Evolutionary conservation across 257 asterid species (phyloP), one percentile per base, ranked within the genome.

Genomic region (Solanum chilense): DNA sequence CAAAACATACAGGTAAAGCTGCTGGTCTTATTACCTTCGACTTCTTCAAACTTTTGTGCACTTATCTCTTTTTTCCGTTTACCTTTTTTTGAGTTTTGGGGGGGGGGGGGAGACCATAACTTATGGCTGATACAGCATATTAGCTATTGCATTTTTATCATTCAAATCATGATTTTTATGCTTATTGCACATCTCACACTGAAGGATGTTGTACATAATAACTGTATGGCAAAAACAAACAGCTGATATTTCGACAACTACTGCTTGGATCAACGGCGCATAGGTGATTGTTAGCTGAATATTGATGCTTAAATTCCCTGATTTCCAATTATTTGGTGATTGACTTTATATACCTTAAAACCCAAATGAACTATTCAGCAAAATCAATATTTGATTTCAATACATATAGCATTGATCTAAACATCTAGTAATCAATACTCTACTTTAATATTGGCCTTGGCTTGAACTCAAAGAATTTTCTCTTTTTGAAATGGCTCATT

Each of bases 1-100:
- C 95, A n/a, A 89, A 88, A 82, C 97, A 94, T 89, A 94, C 97
- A 39, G 97, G 97, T 94, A 44, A 82, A 31, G 33, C 56, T 25
- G n/a, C 44, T 64, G 27, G 31, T 47, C 78, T 68, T 82, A 29
- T 29, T 80, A 9, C 68, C 44, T 80, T 80, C 1, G 25, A 47
- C 64, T 27, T 80, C 68, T 78, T 47, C 85, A 47, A 31, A 45
- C 15, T 47, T 47, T 16, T 45, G 27, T 27, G 41, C 41, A 45
- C 44, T 77, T 77, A 44, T 78, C 78, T 33, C 37, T 15, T 69
- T 37, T 74, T 75, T 75, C 41, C 2, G 0, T 41, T 23, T 21
- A n/a, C 12, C 25, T 18, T 78, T 15, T 58, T 78, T 25, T 9
- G 84, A 27, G 25, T 78, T 44, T n/a, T n/a, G n/a, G n/a, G 13